Evolutionary conservation across 345 rosid species (phyloP).

Genomic region (Cochlearia excelsa): DNA sequence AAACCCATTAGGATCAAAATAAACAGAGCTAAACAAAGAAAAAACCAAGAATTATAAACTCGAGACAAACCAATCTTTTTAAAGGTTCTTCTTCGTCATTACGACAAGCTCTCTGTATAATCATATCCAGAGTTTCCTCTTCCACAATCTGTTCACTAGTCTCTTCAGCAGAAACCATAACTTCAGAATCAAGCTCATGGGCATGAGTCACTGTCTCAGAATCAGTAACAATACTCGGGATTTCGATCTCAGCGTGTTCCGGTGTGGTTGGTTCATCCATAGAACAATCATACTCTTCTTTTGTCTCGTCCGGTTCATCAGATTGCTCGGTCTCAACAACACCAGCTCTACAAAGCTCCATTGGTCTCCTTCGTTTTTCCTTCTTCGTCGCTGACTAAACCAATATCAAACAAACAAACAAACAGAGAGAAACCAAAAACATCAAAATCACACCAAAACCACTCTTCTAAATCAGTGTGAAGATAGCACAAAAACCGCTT

Average conservation of each 20-base stretch:
- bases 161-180: conserved; percentile 34
- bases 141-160: conserved; percentile 1
- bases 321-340: conserved; percentile 33
- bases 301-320: conserved; percentile 27
- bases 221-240: conserved; percentile 20
- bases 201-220: conserved; percentile 20
- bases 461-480: background rate
- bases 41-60: background rate
- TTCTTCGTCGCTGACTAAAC: conserved; percentile 54
- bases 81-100: conserved; percentile 24
- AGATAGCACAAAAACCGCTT: conserved; percentile 27
- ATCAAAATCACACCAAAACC: background rate
- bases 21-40: background rate
- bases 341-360: conserved; percentile 62
- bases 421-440: conserved; percentile 10
- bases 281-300: conserved; percentile 18
- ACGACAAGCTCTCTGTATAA: conserved; percentile 8
- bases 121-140: conserved; percentile 25
- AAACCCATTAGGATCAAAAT: conserved; percentile 11
- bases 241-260: conserved; percentile 18
- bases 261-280: conserved; percentile 20
- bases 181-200: conserved; percentile 21
- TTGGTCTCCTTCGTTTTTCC: conserved; percentile 58
- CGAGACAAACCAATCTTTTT: conserved; percentile 38
- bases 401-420: conserved; percentile 16